Base-by-base conservation (phyloP, 257 asterid species). In the Salvia rosmarinus region DNA sequence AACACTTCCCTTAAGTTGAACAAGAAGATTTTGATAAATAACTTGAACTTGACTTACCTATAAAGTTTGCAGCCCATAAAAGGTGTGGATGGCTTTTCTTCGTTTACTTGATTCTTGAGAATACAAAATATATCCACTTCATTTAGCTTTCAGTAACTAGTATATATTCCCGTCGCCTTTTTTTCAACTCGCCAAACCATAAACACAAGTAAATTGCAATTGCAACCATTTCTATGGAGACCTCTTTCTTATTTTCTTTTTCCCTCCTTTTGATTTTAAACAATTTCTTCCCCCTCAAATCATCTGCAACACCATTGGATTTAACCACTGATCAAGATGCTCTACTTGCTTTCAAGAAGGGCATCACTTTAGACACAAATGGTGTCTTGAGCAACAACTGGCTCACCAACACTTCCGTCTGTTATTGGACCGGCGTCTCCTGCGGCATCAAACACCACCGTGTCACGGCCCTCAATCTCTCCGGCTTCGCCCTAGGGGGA, bases 381-480 rank as follows among this genome's bases (percentile, higher is more conserved):
- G 39, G 21, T 11, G 14, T 79, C 46, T 46, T 81, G 39, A 66
- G 77, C 11, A n/a, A 17, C 35, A 79, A 69, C 49, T 67, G 73
- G 73, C 39, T 21, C 32, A 19, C 13, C 3, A 34, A 35, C 20
- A 51, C 63, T 6, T 28, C 63, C 50, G 1, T 51, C 3, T 67
- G 73, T 35, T 0, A 5, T 7, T 84, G 86, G 89, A 20, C 23
- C 9, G 86, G 85, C 0, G 79, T 86, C 62, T 16, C 81, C 14
- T 86, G 89, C 74, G 58, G 64, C 59, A 2, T 9, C 9, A 49
- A 63, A 16, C 73, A 28, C 12, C 58, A 13, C 1, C 63, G 86
- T 28, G 79, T 86, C 46, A 72, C 66, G 0, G 39, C 84, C 25
- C 58, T 86, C 59, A 13, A 77, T n/a, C 30, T 77, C 32, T 70